Evolutionary conservation across 208 protist genomes (phyloP).

Genomic region (Acanthamoeba divionensis): DNA sequence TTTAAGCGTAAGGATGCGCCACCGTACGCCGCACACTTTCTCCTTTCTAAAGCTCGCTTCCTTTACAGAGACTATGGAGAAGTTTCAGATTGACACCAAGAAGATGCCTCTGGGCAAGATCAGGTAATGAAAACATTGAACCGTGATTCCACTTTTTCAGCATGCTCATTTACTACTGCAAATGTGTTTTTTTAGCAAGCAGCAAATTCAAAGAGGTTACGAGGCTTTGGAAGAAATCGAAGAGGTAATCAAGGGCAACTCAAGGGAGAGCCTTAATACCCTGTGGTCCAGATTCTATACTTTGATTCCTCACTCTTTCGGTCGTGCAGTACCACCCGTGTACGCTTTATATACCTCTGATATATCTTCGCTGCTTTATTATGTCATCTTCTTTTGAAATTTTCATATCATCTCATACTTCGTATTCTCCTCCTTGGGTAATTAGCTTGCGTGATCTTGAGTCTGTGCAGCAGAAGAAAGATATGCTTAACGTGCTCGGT

Average conservation of each 20-base stretch:
- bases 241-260: background rate
- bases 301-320: constrained; percentile 63
- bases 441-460: constrained; percentile 10
- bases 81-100: constrained; percentile 66
- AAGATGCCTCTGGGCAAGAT: constrained; percentile 75
- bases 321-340: constrained; percentile 5
- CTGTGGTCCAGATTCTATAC: constrained; percentile 74
- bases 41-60: too few species aligned
- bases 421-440: background rate
- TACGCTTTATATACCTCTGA: background rate
- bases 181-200: too few species aligned
- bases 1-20: too few species aligned
- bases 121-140: too few species aligned
- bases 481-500: constrained; percentile 69
- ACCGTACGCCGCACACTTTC: too few species aligned
- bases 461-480: constrained; percentile 55
- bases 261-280: background rate
- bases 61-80: constrained; percentile 60
- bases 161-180: constrained; percentile 70
- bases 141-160: constrained; percentile 55
- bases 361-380: background rate
- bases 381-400: background rate
- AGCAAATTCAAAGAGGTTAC: constrained; percentile 70
- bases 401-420: background rate
- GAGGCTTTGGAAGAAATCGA: constrained; percentile 70